Conservation (phyloP, 179 eudicot genomes). For the Carnegiea gigantea region DNA sequence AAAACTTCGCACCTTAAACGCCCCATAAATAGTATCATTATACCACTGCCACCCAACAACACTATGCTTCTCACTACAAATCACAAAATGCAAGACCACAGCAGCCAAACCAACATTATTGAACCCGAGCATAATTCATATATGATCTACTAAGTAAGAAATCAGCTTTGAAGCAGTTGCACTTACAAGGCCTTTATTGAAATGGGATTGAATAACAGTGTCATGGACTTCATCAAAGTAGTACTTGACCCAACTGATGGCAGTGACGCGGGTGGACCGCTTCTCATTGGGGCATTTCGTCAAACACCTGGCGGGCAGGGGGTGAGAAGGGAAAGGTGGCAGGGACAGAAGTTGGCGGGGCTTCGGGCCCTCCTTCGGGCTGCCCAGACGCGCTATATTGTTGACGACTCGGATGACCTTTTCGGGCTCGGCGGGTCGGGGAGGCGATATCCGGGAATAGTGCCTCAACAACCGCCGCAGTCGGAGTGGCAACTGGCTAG, state of each 20-base stretch:
- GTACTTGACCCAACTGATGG: slow-evolving; percentile 87
- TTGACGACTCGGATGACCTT: slow-evolving; percentile 64
- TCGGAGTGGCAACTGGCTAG: background rate
- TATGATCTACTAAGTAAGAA: background rate
- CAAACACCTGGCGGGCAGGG: slow-evolving; percentile 61
- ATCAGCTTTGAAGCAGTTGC: background rate
- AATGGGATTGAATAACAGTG: slow-evolving; percentile 62
- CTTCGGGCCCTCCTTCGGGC: slow-evolving; percentile 68
- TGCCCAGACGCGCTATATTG: slow-evolving; percentile 61
- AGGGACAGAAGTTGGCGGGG: slow-evolving; percentile 74
- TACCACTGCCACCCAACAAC: background rate
- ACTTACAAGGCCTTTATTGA: slow-evolving; percentile 84
- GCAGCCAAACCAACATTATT: background rate
- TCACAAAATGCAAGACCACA: background rate
- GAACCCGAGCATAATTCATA: background rate
- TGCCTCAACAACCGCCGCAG: slow-evolving; percentile 27
- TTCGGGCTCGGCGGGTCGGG: slow-evolving; percentile 40
- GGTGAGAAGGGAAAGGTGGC: slow-evolving; percentile 75
- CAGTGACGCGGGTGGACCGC: slow-evolving; percentile 49
- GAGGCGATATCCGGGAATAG: slow-evolving; percentile 52
- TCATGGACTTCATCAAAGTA: slow-evolving; percentile 62
- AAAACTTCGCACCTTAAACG: background rate
- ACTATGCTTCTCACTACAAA: background rate
- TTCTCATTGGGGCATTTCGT: slow-evolving; percentile 30
- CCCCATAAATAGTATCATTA: background rate